Evolutionary conservation across 331 rosid genomes (phyloP), one percentile per base, ranked within the genome.

Genomic region (Cydonia oblonga): DNA sequence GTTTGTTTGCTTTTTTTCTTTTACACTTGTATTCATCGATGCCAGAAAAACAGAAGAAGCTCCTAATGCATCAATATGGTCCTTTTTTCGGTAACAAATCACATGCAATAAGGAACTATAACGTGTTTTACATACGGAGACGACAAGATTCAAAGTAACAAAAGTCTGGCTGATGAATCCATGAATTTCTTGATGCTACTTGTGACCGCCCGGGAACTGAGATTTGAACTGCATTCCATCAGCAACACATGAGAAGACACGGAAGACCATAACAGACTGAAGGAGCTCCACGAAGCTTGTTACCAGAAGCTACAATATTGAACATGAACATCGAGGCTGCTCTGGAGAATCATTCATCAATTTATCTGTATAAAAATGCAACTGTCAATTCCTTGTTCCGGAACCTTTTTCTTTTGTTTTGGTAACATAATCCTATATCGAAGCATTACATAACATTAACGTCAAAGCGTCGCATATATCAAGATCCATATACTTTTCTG

Each of bases 281-380:
- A 30, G 59, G 24, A 33, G 66, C 42, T 44, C n/a, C 33, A 3
- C 33, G 26, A 29, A 60, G 52, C 52, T 53, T 12, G 68, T 65
- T 73, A 28, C 12, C 38, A 33, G 76, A 56, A 63, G 58, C 77
- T 83, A 83, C 82, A 83, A 64, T 68, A 83, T 80, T 12, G 84
- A 23, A 66, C 87, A 83, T 40, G 75, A 66, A 65, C 87, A 83
- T 72, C 82, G 67, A 15, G 68, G 33, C 68, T 58, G 65, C 69
- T 70, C 69, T 9, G 68, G 77, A 33, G 77, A 80, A 68, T 69
- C 84, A 64, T 66, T 74, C 60, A 69, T 77, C 75, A 60, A 28
- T 35, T 70, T 80, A 20, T 77, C 87, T 83, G 76, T 58, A 22
- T 2, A 19, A 76, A 68, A 71, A 53, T 22, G 42, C 64, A 23